These are phyloP conservation scores for Gastrodia elata DNA, from an alignment of 106 monocot species.

Conservation along the genomic window DNA sequence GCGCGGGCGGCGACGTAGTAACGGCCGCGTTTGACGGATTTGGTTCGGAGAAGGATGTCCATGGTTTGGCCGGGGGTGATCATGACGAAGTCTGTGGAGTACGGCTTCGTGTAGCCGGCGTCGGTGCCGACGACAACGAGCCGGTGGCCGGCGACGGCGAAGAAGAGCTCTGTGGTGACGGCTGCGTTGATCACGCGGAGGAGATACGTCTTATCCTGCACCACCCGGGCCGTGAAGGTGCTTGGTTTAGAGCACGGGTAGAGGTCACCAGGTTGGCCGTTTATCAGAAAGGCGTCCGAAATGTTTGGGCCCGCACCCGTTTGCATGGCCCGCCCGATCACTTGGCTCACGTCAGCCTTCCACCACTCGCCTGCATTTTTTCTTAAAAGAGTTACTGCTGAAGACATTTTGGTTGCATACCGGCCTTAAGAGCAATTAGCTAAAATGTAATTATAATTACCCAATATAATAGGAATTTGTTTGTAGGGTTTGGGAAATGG, in stretches of 20 bases:
- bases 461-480: conserved; percentile 42
- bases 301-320: conserved; percentile 15
- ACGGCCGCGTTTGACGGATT: conserved; percentile 21
- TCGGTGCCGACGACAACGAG: conserved; percentile 59
- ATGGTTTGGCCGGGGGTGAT: conserved; percentile 73
- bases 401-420: too few species aligned
- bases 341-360: conserved; percentile 50
- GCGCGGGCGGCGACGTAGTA: conserved; percentile 58
- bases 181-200: conserved; percentile 82
- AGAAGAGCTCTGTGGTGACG: conserved; percentile 70
- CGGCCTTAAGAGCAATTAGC: too few species aligned
- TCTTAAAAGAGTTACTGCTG: too few species aligned
- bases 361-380: conserved; percentile 87
- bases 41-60: conserved; percentile 55
- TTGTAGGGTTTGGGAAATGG: conserved; percentile 52
- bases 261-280: conserved; percentile 56
- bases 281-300: conserved; percentile 78
- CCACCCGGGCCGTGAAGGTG: conserved; percentile 37
- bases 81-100: conserved; percentile 45
- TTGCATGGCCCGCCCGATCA: conserved; percentile 24
- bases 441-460: too few species aligned
- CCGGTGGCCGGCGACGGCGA: conserved; percentile 58
- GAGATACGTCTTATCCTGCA: conserved; percentile 41
- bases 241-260: conserved; percentile 43
- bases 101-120: conserved; percentile 64